Evolutionary conservation across 75 land plant species (phyloP), one percentile per base, ranked within the genome.

Genomic region (Picea glauca): DNA sequence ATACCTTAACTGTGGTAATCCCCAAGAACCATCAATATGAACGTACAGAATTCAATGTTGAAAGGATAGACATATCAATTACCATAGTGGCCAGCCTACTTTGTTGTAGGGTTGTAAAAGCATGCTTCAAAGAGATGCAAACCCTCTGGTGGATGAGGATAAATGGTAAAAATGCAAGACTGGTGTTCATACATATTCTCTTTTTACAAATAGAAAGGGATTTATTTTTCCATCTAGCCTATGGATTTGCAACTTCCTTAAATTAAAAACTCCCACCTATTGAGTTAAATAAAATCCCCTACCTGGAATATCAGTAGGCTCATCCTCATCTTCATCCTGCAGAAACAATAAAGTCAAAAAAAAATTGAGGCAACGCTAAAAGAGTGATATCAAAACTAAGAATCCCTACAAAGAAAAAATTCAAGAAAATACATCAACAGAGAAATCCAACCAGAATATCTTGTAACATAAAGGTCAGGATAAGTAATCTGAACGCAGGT

Each of bases 321-420:
- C 92, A 73, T 96, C 99, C 62, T 81, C 80, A 56, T 91, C 93
- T 77, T 96, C 99, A 81, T 93, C 94, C 99, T 93, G 79, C 30
- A 35, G 23, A 78, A 58, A 14, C 66, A 62, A 76, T 75, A 79
- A 26, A 62, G 33, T 21, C 68, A 64, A 23, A 61, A 50, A 66
- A 50, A 15, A 2, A 76, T 7, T 26, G 58, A 79, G 20, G 11
- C 11, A 50, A 50, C 2, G 56, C 12, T 50, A 9, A 50, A 50
- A 50, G 56, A 50, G 56, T 50, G 54, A 50, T 50, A 9, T 50
- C 56, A 50, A 50, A 50, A 50, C 56, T 50, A 50, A 50, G 54
- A 46, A 50, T 9, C 1, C 56, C 56, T 50, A 50, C 56, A 50
- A 50, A 50, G 12, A 50, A 40, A 50, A 50, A 12, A 50, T 50